Evolutionary conservation across 2,329 filamentous ascomycete species (phyloP), one percentile per base, ranked within the genome.

Genomic region (Paecilomyces variotii): DNA sequence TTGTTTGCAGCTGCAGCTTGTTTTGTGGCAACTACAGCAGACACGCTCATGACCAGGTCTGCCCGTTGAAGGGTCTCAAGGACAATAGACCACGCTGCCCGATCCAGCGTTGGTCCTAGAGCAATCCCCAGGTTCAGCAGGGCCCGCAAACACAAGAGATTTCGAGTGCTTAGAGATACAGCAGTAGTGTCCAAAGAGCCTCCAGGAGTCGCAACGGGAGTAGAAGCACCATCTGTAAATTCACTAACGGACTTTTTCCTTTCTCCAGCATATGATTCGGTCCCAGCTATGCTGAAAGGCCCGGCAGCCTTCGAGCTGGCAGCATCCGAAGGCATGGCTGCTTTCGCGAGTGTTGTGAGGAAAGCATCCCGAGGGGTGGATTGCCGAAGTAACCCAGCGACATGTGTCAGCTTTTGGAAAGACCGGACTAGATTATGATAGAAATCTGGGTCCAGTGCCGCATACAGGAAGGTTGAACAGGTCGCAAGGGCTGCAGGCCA

Each of bases 401-500:
- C 93, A 70, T 99, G 95, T 0, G 94, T 89, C 67, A 99, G 90
- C 63, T 95, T 91, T 68, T 99, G 94, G 65, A 97, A 96, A 0
- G 93, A 90, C 64, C 94, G 85, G 26, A 99, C 93, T 1, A 99
- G 79, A 9, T 88, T 86, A 64, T 97, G 92, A 67, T 97, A 99
- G 66, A 94, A 97, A 56, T 97, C 91, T 0, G 90, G 88, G 70
- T 99, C 94, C 3, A 99, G 79, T 0, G 93, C 87, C 30, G 94
- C 90, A 69, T 96, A 95, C 19, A 99, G 78, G 69, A 97, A 99
- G 0, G 93, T 97, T 0, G 94, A 99, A 67, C 91, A 97, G 1
- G 91, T 94, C 0, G 94, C 93, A 54, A 99, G 83, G 45, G 97
- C 87, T 11, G 94, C 94, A 53, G 94, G 94, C 94, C 94, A 99